A percentile compares a stretch with the other conserved stretches of the same genome.
Evolutionary conservation across 2,329 filamentous ascomycete species (phyloP).

Genomic region (Epichloe bromicola): DNA sequence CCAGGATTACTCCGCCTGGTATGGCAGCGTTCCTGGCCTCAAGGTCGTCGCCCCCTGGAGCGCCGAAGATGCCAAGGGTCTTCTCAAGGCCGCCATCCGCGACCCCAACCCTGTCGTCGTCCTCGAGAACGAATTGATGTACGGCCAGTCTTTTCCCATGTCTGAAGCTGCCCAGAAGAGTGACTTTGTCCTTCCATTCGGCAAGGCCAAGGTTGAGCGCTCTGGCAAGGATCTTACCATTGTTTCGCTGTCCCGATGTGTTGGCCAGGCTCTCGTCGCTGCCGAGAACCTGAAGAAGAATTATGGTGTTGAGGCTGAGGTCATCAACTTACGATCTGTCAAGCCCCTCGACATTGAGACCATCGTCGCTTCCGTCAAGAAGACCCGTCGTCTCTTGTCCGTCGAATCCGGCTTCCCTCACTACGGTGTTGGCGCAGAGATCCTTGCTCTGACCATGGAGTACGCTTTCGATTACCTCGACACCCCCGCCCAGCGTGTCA

Average conservation of each 20-base stretch:
- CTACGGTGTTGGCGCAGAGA: slow-evolving; percentile 85
- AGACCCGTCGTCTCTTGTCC: slow-evolving; percentile 81
- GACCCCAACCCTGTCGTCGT: slow-evolving; percentile 95
- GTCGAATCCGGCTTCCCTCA: slow-evolving; percentile 95
- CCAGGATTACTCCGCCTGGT: slow-evolving; percentile 98
- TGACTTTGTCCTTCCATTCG: slow-evolving; percentile 94
- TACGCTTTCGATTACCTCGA: slow-evolving; percentile 98
- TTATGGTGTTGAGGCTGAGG: slow-evolving; percentile 90
- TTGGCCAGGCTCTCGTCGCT: slow-evolving; percentile 79
- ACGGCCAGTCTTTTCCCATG: slow-evolving; percentile 93
- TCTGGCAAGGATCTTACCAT: slow-evolving; percentile 92
- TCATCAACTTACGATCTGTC: slow-evolving; percentile 94
- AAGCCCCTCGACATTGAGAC: slow-evolving; percentile 94
- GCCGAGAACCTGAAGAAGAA: slow-evolving; percentile 90
- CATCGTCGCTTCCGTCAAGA: slow-evolving; percentile 96
- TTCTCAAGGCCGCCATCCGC: slow-evolving; percentile 93
- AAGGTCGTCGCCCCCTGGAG: slow-evolving; percentile 99
- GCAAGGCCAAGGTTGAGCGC: slow-evolving; percentile 98
- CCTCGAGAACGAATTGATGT: slow-evolving; percentile 80
- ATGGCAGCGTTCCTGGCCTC: slow-evolving; percentile 91
- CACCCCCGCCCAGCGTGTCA: slow-evolving; percentile 84
- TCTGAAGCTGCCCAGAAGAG: slow-evolving; percentile 90
- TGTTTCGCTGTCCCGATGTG: slow-evolving; percentile 86
- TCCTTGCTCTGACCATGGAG: slow-evolving; percentile 90
- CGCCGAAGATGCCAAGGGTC: slow-evolving; percentile 94